phyloP scores from a whole-genome alignment of 495 filamentous ascomycete species.

The Cudoniella acicularis region DNA sequence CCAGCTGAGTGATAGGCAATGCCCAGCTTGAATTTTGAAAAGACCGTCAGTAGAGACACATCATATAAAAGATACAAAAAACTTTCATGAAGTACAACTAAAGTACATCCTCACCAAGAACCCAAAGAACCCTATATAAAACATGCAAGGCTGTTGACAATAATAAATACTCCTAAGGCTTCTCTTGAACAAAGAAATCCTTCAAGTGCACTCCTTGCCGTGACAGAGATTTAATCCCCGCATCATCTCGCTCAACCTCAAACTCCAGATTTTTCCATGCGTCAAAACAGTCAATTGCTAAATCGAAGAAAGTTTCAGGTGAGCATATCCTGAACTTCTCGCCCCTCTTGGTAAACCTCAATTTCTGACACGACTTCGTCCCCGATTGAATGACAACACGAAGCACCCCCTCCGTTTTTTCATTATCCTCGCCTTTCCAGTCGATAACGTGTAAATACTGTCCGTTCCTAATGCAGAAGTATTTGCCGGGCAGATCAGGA shows the following conservation, averaged over 20 bases:
- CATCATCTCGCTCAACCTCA: constrained; percentile 3
- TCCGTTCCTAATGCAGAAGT: not conserved
- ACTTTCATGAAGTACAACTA: not conserved
- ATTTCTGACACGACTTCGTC: constrained; percentile 1
- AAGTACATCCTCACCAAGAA: not conserved
- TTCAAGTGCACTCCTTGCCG: not conserved
- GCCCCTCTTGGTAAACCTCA: constrained; percentile 10
- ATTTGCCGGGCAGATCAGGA: constrained; percentile 6
- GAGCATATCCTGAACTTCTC: constrained; percentile 11
- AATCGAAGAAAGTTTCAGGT: not conserved
- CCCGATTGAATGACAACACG: constrained; percentile 2
- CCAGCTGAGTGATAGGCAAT: constrained; percentile 1
- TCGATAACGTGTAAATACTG: constrained; percentile 8
- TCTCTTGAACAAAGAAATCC: not conserved
- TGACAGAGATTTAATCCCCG: constrained; percentile 3
- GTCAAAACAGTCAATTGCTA: constrained; percentile 12
- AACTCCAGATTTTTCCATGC: constrained; percentile 14
- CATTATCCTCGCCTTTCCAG: constrained; percentile 1
- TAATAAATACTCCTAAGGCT: constrained; percentile 1
- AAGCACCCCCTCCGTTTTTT: not conserved
- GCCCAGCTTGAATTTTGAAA: not conserved
- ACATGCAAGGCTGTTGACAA: not conserved
- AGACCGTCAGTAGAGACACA: not conserved
- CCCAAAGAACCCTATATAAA: not conserved
- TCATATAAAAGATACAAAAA: not conserved